Evolutionary conservation across 169 alveolate genomes (phyloP).

Genomic region (Plasmodium cynomolgi): DNA sequence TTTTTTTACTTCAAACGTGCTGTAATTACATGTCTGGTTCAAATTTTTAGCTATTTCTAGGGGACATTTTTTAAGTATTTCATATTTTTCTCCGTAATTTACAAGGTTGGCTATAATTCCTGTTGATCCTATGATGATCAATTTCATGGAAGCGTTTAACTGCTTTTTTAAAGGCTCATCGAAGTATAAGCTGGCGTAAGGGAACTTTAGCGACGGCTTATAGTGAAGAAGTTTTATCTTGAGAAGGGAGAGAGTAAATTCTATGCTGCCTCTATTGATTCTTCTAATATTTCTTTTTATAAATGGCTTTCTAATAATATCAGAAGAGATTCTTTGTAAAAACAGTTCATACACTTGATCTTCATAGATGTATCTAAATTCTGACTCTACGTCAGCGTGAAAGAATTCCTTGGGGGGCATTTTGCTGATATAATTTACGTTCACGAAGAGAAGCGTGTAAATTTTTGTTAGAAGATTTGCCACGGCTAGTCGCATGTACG

Average conservation of each 20-base stretch:
- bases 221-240: slow-evolving; percentile 61
- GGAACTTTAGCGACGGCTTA: slow-evolving; percentile 9
- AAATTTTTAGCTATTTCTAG: slow-evolving; percentile 30
- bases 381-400: slow-evolving; percentile 26
- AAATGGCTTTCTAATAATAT: slow-evolving; percentile 44
- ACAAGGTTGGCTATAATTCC: slow-evolving; percentile 43
- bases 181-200: slow-evolving; percentile 62
- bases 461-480: slow-evolving; percentile 49
- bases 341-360: slow-evolving; percentile 33
- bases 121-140: slow-evolving; percentile 29
- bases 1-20: slow-evolving; percentile 33
- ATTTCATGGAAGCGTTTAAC: slow-evolving; percentile 36
- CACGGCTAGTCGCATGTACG: slow-evolving; percentile 46
- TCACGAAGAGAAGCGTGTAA: slow-evolving; percentile 35
- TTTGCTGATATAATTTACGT: slow-evolving; percentile 51
- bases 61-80: slow-evolving; percentile 33
- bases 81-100: slow-evolving; percentile 40
- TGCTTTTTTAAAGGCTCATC: slow-evolving; percentile 57
- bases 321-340: slow-evolving; percentile 27
- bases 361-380: slow-evolving; percentile 36
- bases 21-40: not conserved
- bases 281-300: slow-evolving; percentile 41
- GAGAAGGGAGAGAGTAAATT: slow-evolving; percentile 33
- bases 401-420: slow-evolving; percentile 64
- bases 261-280: slow-evolving; percentile 71